Evolutionary conservation across 2,329 filamentous ascomycete species (phyloP).

Genomic region (Arthroderma uncinatum): DNA sequence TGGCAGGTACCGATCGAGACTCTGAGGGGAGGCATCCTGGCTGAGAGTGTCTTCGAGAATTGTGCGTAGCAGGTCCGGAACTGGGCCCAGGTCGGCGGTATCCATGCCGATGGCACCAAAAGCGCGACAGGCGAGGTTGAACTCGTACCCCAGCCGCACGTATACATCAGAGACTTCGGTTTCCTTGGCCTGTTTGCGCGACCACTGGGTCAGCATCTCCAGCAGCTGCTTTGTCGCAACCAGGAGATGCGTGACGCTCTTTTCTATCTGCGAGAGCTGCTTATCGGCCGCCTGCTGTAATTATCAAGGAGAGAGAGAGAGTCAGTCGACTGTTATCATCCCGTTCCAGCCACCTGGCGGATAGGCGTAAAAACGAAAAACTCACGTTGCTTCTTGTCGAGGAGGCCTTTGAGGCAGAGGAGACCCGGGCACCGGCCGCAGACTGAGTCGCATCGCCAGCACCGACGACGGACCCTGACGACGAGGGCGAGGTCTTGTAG

Average conservation of each 20-base stretch:
- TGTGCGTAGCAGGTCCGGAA: slow-evolving; percentile 76
- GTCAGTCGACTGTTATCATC: neutral
- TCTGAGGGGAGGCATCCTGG: slow-evolving; percentile 88
- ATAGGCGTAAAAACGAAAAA: neutral
- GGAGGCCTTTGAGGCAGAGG: slow-evolving; percentile 55
- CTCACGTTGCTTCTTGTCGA: slow-evolving; percentile 46
- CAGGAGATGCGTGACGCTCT: slow-evolving; percentile 93
- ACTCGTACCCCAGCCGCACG: slow-evolving; percentile 92
- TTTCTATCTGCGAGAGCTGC: slow-evolving; percentile 92
- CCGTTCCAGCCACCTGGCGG: neutral
- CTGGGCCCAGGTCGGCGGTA: slow-evolving; percentile 84
- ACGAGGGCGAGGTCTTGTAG: slow-evolving; percentile 8
- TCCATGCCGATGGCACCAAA: slow-evolving; percentile 97
- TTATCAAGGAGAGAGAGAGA: slow-evolving; percentile 13
- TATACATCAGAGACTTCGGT: slow-evolving; percentile 97
- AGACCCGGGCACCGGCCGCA: slow-evolving; percentile 50
- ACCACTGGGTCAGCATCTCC: slow-evolving; percentile 97
- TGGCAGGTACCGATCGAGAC: slow-evolving; percentile 84
- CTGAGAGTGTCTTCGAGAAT: slow-evolving; percentile 94
- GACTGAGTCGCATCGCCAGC: slow-evolving; percentile 20
- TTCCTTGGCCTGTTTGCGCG: slow-evolving; percentile 79
- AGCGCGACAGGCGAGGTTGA: slow-evolving; percentile 95
- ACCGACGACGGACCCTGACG: neutral
- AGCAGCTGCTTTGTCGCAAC: slow-evolving; percentile 96
- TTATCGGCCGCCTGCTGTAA: slow-evolving; percentile 47